Base-by-base conservation (phyloP, 176 grass and related monocot species). In the Ampelocalamus luodianensis region DNA sequence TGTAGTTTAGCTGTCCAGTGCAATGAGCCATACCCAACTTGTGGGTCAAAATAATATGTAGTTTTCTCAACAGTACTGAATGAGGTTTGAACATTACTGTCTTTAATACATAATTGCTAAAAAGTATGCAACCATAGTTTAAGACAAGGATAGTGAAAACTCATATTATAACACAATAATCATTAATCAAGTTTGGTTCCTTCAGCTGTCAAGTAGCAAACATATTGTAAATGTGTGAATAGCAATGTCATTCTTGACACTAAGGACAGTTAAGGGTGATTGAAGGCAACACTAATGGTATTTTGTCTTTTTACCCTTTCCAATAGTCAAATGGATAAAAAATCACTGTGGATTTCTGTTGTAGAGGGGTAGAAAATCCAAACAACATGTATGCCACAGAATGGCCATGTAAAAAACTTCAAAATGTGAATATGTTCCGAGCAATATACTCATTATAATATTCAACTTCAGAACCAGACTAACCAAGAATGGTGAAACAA, bases 31-130 rank as follows among this genome's bases (percentile, higher is more conserved):
- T 46, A 40, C 26, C 43, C 65, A 79, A 34, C 18, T 80, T 53
- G 42, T 48, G 78, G 26, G 10, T 34, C 29, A 68, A 67, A 20
- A 76, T 39, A 76, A 49, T 36, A 67, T 36, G 4, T 20, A 29
- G n/a, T 76, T 76, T 76, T 36, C 18, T 75, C 18, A 55, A 56
- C 26, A 54, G 16, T 11, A 63, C 40, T 17, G 14, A 61, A 77
- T 77, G 38, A 77, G 23, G 37, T 58, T 72, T 27, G 23, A 39
- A 77, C 36, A 43, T 60, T 43, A 61, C 15, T 43, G 36, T 61
- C 37, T 77, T 77, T 27, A 77, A 48, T 26, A 48, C 59, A 65
- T 27, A 79, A 29, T 45, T 73, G 68, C 40, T 82, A 15, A 71
- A 14, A 46, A 82, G 20, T 74, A 83, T 74, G 56, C 56, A 27